These are phyloP conservation scores for Plantago major DNA, from an alignment of 257 asterid species.

Conservation along the genomic window DNA sequence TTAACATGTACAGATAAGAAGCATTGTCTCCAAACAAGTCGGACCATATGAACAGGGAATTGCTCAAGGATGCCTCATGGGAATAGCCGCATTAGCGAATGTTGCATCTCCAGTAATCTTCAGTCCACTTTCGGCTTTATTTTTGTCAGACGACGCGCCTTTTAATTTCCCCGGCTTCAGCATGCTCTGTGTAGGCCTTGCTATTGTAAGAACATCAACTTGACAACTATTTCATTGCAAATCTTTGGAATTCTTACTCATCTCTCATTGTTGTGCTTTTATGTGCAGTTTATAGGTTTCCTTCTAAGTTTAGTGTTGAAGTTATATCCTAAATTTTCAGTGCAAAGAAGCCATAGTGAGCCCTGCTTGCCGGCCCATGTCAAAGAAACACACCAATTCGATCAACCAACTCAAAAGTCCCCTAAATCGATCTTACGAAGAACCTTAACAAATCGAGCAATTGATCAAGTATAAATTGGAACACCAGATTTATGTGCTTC, in stretches of 20 bases:
- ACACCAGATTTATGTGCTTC: too few species aligned
- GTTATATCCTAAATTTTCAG: slow-evolving; percentile 4
- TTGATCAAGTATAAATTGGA: too few species aligned
- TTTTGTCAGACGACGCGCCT: slow-evolving; percentile 47
- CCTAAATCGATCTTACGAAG: too few species aligned
- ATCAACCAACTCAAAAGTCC: too few species aligned
- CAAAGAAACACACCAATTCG: too few species aligned
- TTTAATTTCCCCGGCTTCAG: slow-evolving; percentile 56
- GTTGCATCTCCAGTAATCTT: slow-evolving; percentile 43
- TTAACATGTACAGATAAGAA: slow-evolving; percentile 36
- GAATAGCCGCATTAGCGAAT: slow-evolving; percentile 44
- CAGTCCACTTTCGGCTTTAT: slow-evolving; percentile 32
- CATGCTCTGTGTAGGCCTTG: slow-evolving; percentile 44
- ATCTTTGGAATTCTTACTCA: background rate
- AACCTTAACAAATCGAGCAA: too few species aligned
- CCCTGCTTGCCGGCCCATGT: slow-evolving; percentile 1
- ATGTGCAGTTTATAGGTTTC: slow-evolving; percentile 53
- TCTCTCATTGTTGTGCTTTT: too few species aligned
- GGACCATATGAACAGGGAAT: slow-evolving; percentile 71
- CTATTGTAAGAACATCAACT: slow-evolving; percentile 32
- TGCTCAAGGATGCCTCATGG: slow-evolving; percentile 66
- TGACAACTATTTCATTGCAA: background rate
- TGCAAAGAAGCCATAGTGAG: background rate
- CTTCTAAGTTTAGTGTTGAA: slow-evolving; percentile 38
- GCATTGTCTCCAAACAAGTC: slow-evolving; percentile 61